A percentile compares a stretch with the other conserved stretches of the same genome.
These are phyloP conservation scores for Letharia lupina DNA, from an alignment of 495 filamentous ascomycete genomes.

Conservation along the genomic window DNA sequence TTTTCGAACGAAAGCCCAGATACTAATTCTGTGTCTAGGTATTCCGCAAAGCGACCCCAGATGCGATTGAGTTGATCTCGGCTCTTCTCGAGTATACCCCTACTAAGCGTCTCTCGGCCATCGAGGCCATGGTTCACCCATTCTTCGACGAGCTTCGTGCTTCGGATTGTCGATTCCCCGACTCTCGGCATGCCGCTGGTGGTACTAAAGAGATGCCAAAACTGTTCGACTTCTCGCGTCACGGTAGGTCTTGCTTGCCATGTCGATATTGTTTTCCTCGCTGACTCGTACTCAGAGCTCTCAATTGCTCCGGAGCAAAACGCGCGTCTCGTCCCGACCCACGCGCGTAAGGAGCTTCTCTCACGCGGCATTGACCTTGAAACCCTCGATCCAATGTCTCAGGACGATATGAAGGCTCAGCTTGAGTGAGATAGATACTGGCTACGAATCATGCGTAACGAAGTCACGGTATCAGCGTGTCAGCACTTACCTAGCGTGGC, in stretches of 20 bases:
- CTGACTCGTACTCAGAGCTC: conserved; percentile 55
- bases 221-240: conserved; percentile 87
- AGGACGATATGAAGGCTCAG: conserved; percentile 94
- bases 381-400: conserved; percentile 81
- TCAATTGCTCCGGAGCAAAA: conserved; percentile 89
- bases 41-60: conserved; percentile 85
- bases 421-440: conserved; percentile 63
- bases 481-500: conserved; percentile 27
- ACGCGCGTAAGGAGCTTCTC: conserved; percentile 65
- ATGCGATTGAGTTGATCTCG: conserved; percentile 93
- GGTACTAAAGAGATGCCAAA: conserved; percentile 71
- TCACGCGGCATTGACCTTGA: conserved; percentile 82
- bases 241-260: conserved; percentile 54
- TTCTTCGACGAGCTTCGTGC: conserved; percentile 98
- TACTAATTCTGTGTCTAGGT: conserved; percentile 45
- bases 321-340: conserved; percentile 72
- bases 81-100: conserved; percentile 92
- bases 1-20: conserved; percentile 3
- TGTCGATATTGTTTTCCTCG: conserved; percentile 12
- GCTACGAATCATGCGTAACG: conserved; percentile 31
- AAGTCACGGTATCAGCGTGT: conserved; percentile 32
- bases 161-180: conserved; percentile 76
- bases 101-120: conserved; percentile 84
- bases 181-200: conserved; percentile 78
- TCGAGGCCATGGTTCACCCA: conserved; percentile 96